Evolutionary conservation across 2,329 filamentous ascomycete genomes (phyloP), one percentile per base, ranked within the genome.

Genomic region (Curvularia sp.): DNA sequence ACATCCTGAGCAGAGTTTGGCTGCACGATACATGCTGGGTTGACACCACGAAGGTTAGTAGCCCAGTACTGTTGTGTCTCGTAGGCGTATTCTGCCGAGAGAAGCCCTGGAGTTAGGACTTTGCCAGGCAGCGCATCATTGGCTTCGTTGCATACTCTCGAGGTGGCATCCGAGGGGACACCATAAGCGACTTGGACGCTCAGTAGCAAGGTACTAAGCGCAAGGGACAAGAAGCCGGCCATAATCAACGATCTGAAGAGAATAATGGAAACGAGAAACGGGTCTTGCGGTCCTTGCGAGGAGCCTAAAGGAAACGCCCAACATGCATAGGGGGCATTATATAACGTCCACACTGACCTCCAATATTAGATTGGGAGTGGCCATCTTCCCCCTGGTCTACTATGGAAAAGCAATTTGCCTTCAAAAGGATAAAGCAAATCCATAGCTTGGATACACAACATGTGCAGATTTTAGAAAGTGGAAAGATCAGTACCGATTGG

Each of bases 21-120:
- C 28, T 69, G 67, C 15, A 71, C 56, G 3, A 73, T 65, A 30
- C 70, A 74, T 46, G 65, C 68, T 19, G 70, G 69, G 15, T 65
- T 46, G n/a, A 70, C 46, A 13, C 51, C 43, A 5, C 67, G 60
- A 23, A 68, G 53, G 18, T 58, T 60, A 2, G 59, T 65, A 9
- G 60, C 63, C 66, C 67, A 71, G 43, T 71, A 69, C 43, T 69
- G 55, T 18, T 66, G 60, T 10, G 60, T 68, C 42, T 70, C 67
- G 21, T 61, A 42, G 9, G 41, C 46, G 38, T 71, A 69, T 19
- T 67, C 64, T 5, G 60, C 23, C 13, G 60, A 47, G n/a, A 70
- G 52, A n/a, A 69, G 55, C 2, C 53, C 55, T n/a, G 57, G 58
- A 3, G 57, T 64, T 1, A 68, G 49, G 3, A 65, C 61, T 51